Conservation (phyloP, 441 rosid species). For the Populus hybrid region DNA sequence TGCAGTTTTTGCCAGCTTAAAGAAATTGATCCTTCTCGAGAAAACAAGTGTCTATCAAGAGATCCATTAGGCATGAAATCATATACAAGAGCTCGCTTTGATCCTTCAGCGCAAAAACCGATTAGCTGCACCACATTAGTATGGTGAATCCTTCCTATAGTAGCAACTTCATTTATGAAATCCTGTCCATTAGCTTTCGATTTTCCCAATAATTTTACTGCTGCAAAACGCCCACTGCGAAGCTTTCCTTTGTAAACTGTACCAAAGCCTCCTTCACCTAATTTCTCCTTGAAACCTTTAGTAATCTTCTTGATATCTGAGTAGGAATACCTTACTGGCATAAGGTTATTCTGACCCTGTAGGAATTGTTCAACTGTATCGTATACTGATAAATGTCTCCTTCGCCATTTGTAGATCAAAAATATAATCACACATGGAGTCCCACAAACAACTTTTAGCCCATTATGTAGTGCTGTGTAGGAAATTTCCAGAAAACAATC, state of each 20-base stretch:
- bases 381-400: slow-evolving; percentile 4
- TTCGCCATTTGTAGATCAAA: slow-evolving; percentile 7
- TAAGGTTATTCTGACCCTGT: not conserved
- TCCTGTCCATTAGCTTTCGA: no score
- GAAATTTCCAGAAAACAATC: not conserved
- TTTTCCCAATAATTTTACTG: no score
- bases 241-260: no score
- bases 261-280: no score
- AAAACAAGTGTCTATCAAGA: slow-evolving; percentile 7
- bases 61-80: not conserved
- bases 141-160: no score
- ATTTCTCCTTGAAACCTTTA: not conserved
- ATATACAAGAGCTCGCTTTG: no score
- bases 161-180: no score
- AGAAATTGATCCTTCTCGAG: not conserved
- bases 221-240: no score
- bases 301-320: not conserved
- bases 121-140: no score
- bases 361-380: not conserved
- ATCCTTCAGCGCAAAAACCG: no score
- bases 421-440: not conserved
- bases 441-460: not conserved
- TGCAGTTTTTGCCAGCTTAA: slow-evolving; percentile 12
- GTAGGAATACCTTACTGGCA: slow-evolving; percentile 5
- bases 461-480: not conserved